These are phyloP conservation scores for Curvularia sp. DNA, from an alignment of 2,329 filamentous ascomycete genomes.

Conservation along the genomic window DNA sequence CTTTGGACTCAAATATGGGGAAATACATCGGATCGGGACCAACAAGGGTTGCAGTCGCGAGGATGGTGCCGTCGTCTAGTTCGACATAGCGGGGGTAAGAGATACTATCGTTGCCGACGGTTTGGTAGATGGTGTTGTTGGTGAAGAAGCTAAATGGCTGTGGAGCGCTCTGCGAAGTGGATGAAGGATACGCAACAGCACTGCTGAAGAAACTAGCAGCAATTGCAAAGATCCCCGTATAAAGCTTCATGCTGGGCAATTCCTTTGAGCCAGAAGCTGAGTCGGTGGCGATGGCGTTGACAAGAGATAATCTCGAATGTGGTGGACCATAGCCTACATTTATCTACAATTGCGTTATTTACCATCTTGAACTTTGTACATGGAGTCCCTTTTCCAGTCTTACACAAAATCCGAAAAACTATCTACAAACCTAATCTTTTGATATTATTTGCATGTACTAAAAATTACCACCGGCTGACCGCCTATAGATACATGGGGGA, in stretches of 20 bases:
- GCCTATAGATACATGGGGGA: background rate
- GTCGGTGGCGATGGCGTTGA: background rate
- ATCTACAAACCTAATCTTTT: background rate
- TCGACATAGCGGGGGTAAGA: conserved; percentile 28
- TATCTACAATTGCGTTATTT: conserved; percentile 35
- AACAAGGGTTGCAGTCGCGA: conserved; percentile 15
- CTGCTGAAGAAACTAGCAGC: background rate
- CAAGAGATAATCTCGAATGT: background rate
- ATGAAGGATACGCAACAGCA: conserved; percentile 5
- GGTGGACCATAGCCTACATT: conserved; percentile 8
- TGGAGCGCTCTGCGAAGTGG: background rate
- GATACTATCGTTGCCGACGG: conserved; percentile 18
- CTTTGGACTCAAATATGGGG: conserved; percentile 52
- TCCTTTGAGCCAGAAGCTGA: background rate
- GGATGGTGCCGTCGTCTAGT: conserved; percentile 26
- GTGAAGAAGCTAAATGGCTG: conserved; percentile 26
- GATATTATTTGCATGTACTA: background rate
- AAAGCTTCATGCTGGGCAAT: conserved; percentile 5
- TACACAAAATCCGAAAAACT: background rate
- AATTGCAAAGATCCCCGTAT: background rate
- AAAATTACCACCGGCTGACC: background rate
- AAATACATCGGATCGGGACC: conserved; percentile 37
- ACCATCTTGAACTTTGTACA: background rate
- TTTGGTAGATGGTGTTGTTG: conserved; percentile 33
- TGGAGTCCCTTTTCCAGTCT: background rate